Evolutionary conservation across 108 stramenopile genomes (phyloP).

Genomic region (Skeletonema marinoi): DNA sequence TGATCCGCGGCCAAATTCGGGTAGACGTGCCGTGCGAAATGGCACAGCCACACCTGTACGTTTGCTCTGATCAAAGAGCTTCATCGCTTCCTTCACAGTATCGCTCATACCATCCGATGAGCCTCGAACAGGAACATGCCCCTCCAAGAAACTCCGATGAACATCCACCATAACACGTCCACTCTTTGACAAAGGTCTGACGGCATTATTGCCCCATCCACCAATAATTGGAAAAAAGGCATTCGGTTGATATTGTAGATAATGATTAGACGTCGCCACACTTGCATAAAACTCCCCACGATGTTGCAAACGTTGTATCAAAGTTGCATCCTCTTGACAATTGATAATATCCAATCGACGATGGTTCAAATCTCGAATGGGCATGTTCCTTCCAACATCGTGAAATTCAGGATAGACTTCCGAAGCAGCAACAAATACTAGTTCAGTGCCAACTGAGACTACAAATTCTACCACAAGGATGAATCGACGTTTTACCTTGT

Average conservation of each 20-base stretch:
- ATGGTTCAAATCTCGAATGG: conserved; percentile 59
- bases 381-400: conserved; percentile 56
- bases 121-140: conserved; percentile 61
- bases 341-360: conserved; percentile 40
- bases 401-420: conserved; percentile 74
- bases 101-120: conserved; percentile 63
- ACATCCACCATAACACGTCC: conserved; percentile 75
- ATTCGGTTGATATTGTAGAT: conserved; percentile 65
- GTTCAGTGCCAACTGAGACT: conserved; percentile 61
- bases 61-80: conserved; percentile 69
- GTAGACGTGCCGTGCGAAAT: conserved; percentile 64
- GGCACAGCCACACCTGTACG: conserved; percentile 69
- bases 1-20: conserved; percentile 37
- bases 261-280: conserved; percentile 67
- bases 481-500: conserved; percentile 63
- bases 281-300: conserved; percentile 73
- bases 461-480: conserved; percentile 67
- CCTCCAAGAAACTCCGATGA: conserved; percentile 60
- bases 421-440: conserved; percentile 69
- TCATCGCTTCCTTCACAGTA: conserved; percentile 74
- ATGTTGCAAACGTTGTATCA: conserved; percentile 54
- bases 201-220: conserved; percentile 71
- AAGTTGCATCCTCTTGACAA: conserved; percentile 37
- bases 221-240: conserved; percentile 70
- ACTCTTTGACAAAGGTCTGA: conserved; percentile 62